Percentiles rank a stretch among this genome's conserved stretches.
Conservation (phyloP, 371 early-diverging fungal species). For the Mortierella sp. region DNA sequence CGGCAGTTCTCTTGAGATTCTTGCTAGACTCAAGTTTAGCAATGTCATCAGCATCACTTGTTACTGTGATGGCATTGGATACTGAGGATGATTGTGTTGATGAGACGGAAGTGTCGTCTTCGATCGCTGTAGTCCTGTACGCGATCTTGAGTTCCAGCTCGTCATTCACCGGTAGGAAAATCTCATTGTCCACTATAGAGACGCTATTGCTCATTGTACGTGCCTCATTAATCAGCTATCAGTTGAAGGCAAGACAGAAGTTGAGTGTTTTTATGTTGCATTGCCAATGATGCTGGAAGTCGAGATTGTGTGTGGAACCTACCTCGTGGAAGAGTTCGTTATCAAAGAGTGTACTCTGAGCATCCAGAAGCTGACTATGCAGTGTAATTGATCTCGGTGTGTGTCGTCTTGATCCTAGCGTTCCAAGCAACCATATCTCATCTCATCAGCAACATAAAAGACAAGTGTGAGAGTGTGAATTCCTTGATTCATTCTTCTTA, state of each 20-base stretch:
- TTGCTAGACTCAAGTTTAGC: conserved; percentile 3
- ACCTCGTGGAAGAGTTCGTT: conserved; percentile 66
- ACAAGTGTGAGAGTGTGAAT: too few species aligned
- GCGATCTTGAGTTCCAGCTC: conserved; percentile 61
- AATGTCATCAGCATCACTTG: neutral
- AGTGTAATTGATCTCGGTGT: conserved; percentile 10
- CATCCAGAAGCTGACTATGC: conserved; percentile 56
- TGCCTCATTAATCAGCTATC: conserved; percentile 65
- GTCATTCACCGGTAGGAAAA: conserved; percentile 64
- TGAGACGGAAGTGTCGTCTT: conserved; percentile 1
- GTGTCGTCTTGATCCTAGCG: conserved; percentile 2
- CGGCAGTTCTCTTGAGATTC: conserved; percentile 22
- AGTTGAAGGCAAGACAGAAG: neutral
- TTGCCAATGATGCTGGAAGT: too few species aligned
- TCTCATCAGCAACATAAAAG: too few species aligned
- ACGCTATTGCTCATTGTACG: conserved; percentile 60
- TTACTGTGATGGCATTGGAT: neutral
- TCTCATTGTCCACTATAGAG: conserved; percentile 63
- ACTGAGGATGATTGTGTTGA: neutral
- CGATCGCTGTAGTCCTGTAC: conserved; percentile 17
- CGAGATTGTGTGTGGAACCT: conserved; percentile 12
- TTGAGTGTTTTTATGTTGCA: neutral
- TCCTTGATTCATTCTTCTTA: too few species aligned
- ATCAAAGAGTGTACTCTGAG: conserved; percentile 66
- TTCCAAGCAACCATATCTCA: too few species aligned